These are phyloP conservation scores for Acorus gramineus DNA, from an alignment of 106 monocot genomes.

Conservation along the genomic window DNA sequence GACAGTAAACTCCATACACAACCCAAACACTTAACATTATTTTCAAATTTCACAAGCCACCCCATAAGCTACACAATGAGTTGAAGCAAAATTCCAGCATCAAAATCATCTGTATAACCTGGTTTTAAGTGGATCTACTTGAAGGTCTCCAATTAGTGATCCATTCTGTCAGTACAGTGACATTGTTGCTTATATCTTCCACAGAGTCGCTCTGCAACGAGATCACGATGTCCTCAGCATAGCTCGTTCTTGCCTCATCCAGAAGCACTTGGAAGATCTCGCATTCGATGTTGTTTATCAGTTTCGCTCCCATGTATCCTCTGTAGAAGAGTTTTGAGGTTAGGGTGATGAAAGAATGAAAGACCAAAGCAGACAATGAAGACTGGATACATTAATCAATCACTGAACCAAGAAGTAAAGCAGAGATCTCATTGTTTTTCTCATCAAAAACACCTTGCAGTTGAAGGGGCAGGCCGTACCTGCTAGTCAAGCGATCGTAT, in stretches of 20 bases:
- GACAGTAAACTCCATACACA: no score
- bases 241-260: conserved; percentile 77
- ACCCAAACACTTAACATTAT: no score
- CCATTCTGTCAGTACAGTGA: conserved; percentile 60
- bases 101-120: no score
- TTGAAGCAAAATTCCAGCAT: no score
- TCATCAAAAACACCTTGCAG: no score
- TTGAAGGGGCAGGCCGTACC: conserved; percentile 20
- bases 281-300: conserved; percentile 85
- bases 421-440: background rate
- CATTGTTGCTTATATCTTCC: conserved; percentile 78
- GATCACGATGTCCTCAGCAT: conserved; percentile 48
- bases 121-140: background rate
- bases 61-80: no score
- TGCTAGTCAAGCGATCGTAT: conserved; percentile 78
- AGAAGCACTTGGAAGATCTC: conserved; percentile 89
- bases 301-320: conserved; percentile 80
- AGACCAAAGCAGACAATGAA: no score
- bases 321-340: conserved; percentile 16
- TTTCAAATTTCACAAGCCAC: no score
- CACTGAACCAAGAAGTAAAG: background rate
- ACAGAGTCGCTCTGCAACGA: conserved; percentile 64
- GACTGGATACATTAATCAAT: no score
- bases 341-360: background rate
- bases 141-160: conserved; percentile 52